Base-by-base conservation (phyloP, 805 yeast species). In the Sporopachydermia lactativora region DNA sequence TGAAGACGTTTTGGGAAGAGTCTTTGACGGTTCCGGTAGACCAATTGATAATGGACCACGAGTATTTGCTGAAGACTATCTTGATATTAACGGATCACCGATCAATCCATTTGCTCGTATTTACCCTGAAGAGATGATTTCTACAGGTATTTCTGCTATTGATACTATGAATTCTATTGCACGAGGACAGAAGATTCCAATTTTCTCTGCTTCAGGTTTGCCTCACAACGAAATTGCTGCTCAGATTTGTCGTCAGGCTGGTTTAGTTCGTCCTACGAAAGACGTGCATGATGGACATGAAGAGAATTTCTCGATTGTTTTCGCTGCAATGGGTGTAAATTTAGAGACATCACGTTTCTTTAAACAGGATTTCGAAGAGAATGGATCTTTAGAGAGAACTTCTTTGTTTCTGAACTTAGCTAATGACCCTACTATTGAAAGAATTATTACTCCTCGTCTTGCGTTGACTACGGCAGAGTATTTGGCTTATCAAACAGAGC, bases 221-320 rank as follows among this genome's bases (percentile, higher is more conserved):
- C 99, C 99, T 43, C 99, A 92, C 66, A 92, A 92, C 61, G 99
- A 92, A 66, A 89, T 92, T 67, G 99, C 99, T 46, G 99, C 99
- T 37, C 99, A 92, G 66, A 89, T 92, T 61, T 89, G 97, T 73
- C 86, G 99, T 71, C 99, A 92, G 70, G 98, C 99, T 35, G 96
- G 97, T 52, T 73, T 92, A 59, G 99, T 94, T 41, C 82, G 97
- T 68, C 99, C 99, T 56, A 94, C 98, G 34, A 92, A 92, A 69
- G 99, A 89, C 62, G 97, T 92, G 44, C 97, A 92, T 61, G 99
- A 92, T 64, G 99, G 98, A 57, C 99, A 92, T 64, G 98, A 92
- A 66, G 99, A 92, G 55, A 92, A 92, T 65, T 92, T 92, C 82
- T 84, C 96, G 41, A 94, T 92, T 65, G 99, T 92, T 34, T 92